phyloP scores from a whole-genome alignment of 2,329 filamentous ascomycete species.

The Pseudogymnoascus sp. region DNA sequence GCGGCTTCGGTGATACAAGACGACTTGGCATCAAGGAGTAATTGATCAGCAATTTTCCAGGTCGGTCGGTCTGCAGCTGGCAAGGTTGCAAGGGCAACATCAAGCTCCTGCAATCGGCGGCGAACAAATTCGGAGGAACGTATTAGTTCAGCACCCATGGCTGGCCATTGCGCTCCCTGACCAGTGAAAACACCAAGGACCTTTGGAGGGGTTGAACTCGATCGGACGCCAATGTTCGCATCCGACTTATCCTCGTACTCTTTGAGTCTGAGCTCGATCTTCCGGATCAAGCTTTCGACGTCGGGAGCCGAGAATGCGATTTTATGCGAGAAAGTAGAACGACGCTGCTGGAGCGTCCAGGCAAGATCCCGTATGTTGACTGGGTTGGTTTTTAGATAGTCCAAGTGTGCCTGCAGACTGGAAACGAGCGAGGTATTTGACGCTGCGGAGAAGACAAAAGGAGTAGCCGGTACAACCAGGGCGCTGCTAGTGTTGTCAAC shows the following conservation, averaged over 20 bases:
- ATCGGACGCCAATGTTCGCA: neutral
- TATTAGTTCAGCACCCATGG: slow-evolving; percentile 21
- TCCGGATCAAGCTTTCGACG: slow-evolving; percentile 10
- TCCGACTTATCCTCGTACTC: neutral
- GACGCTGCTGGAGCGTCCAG: neutral
- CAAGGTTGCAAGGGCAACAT: slow-evolving; percentile 2
- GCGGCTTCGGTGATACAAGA: slow-evolving; percentile 39
- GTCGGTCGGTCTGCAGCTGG: slow-evolving; percentile 13
- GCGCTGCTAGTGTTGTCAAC: slow-evolving; percentile 32
- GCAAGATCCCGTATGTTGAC: neutral
- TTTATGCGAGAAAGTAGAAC: neutral
- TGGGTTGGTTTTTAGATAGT: neutral
- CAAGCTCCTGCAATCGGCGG: neutral
- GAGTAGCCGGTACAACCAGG: slow-evolving; percentile 10
- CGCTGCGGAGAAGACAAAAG: slow-evolving; percentile 18
- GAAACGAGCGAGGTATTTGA: slow-evolving; percentile 13
- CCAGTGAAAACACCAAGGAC: slow-evolving; percentile 19
- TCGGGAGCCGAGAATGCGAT: slow-evolving; percentile 11
- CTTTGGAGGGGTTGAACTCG: slow-evolving; percentile 11
- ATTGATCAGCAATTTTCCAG: neutral
- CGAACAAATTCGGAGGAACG: neutral
- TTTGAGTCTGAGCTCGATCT: slow-evolving; percentile 11
- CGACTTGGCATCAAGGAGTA: slow-evolving; percentile 15
- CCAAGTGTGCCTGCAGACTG: neutral
- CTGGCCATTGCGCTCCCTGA: slow-evolving; percentile 23